Base-by-base conservation (phyloP, 1,139 yeast genomes). In the Arxiozyma telluris region DNA sequence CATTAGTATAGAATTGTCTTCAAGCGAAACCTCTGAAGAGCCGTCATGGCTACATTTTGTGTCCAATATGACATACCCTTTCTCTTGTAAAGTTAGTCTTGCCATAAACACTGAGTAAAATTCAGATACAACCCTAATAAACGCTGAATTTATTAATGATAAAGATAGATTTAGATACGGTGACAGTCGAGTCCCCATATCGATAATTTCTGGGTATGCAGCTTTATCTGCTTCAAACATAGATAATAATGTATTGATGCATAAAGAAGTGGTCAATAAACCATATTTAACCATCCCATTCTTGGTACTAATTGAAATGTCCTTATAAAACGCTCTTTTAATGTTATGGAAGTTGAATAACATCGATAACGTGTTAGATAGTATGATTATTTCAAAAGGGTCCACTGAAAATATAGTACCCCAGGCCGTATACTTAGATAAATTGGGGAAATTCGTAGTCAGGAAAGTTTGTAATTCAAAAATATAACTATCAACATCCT, bases 61-160 rank as follows among this genome's bases (percentile, higher is more conserved):
- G 44, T 55, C 57, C 4, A 55, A 44, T 5, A 58, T 41, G 15
- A 57, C 48, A 27, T 55, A 50, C 6, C 63, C 61, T 38, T 54
- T 55, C 42, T 61, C 63, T 38, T 56, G 57, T 2, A 55, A 41
- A 1, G 62, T 54, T 15, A 63, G 48, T 47, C 58, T 61, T 47
- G 54, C 55, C 49, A 62, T 60, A 49, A 61, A 57, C 4, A 55
- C 52, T 15, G 59, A 55, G 47, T 61, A 63, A 45, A 57, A 53
- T 53, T 64, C 65, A 4, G 61, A 53, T 21, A 63, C 22, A 1
- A 54, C 55, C 39, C 67, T 53, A 46, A 58, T 54, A 22, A 59
- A 55, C 11, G 59, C 48, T 1, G 64, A 57, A 46, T 57, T 55
- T 1, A 57, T 51, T 30, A 64, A 49, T 15, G 61, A 42, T n/a